Percentiles rank a stretch among this genome's conserved stretches.
These are phyloP conservation scores for Pyropia yezoensis DNA, from an alignment of 23 red algal genomes.

Conservation along the genomic window DNA sequence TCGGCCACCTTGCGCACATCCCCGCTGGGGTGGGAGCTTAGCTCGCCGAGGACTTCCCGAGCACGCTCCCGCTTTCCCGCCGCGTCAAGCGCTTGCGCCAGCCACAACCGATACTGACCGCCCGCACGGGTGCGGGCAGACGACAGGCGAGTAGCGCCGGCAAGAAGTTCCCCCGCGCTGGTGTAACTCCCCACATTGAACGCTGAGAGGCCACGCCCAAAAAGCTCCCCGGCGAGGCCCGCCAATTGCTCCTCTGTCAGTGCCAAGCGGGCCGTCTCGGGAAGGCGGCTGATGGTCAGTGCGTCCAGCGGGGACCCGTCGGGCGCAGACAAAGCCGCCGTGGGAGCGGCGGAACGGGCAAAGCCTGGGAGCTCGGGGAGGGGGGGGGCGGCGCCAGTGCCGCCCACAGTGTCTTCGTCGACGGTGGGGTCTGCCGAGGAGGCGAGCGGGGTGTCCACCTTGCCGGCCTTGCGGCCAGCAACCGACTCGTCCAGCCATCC, in stretches of 20 bases:
- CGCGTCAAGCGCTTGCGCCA: constrained; percentile 83
- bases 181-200: constrained; percentile 60
- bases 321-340: no score
- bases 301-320: no score
- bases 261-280: neutral
- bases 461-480: constrained; percentile 46
- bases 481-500: constrained; percentile 72
- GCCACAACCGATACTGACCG: constrained; percentile 85
- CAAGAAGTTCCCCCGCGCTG: constrained; percentile 23
- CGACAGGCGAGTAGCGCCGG: constrained; percentile 27
- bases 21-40: constrained; percentile 45
- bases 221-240: constrained; percentile 26
- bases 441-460: constrained; percentile 7
- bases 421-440: neutral
- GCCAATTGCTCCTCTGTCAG: constrained; percentile 13
- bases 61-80: constrained; percentile 53
- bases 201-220: constrained; percentile 32
- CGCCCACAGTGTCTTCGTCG: neutral
- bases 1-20: constrained; percentile 83
- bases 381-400: no score
- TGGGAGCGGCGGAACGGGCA: neutral
- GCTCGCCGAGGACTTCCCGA: constrained; percentile 26
- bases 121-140: constrained; percentile 39
- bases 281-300: neutral
- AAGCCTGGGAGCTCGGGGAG: neutral